Evolutionary conservation across 225 moss, liverwort and hornwort genomes (phyloP), one percentile per base, ranked within the genome.

Genomic region (Lunularia cruciata): DNA sequence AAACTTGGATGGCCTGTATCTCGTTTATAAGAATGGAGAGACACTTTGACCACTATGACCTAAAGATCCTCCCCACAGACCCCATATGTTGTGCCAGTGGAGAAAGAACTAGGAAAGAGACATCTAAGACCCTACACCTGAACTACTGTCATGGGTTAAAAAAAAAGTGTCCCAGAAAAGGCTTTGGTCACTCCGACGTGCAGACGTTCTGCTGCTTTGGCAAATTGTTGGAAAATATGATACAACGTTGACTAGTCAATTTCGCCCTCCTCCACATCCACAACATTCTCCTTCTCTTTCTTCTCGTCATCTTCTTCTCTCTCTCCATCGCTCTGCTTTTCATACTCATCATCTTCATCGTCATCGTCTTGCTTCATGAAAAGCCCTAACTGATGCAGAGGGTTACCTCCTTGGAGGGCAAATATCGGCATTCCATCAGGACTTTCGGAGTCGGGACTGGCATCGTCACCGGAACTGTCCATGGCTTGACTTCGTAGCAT

Each of bases 311-410:
- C 69, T 55, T 69, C 55, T 6, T 38, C 39, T 32, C 16, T 23
- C 0, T 57, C 43, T 1, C 32, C 38, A 12, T 55, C 69, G 4
- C 39, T 69, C 11, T 46, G 63, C 49, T 51, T 67, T 19, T 69
- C 69, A 19, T 55, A 55, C 2, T 65, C 65, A 8, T 77, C 81
- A 14, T 78, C 78, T 47, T 82, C 82, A 31, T 82, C 77, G 19
- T 98, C 96, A 19, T 95, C 92, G 53, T 98, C 98, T 37, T 89
- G 87, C 67, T 89, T 93, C 72, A 98, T 98, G 53, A 91, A 98
- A 12, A 98, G 81, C 19, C 98, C 98, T 65, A 98, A 72, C 47
- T 89, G 90, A 79, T 98, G 92, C 45, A 98, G 73, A 12, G 98
- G 92, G 53, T 87, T 88, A 0, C 87, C 92, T 51, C 98, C 86